These are phyloP conservation scores for Emericellopsis cladophorae DNA, from an alignment of 2,329 filamentous ascomycete species.

Conservation along the genomic window DNA sequence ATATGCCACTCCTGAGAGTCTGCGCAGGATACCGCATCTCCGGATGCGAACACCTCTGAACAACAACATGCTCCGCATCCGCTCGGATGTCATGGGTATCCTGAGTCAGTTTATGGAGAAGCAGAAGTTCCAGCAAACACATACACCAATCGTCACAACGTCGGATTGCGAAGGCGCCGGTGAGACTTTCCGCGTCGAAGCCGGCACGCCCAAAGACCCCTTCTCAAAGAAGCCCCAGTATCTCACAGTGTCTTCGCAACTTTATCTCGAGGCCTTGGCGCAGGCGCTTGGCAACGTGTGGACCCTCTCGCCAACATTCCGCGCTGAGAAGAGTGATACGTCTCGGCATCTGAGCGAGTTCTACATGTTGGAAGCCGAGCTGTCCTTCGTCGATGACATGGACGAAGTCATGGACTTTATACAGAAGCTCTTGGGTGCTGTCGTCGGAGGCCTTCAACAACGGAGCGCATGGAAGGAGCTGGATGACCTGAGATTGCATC, in stretches of 20 bases:
- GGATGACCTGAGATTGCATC: constrained; percentile 14
- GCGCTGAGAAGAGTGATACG: constrained; percentile 87
- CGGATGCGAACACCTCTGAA: constrained; percentile 73
- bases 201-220: constrained; percentile 18
- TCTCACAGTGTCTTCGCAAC: constrained; percentile 85
- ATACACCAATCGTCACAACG: constrained; percentile 89
- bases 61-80: constrained; percentile 65
- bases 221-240: constrained; percentile 90
- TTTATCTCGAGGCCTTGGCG: constrained; percentile 85
- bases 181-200: constrained; percentile 70
- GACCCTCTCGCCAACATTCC: constrained; percentile 87
- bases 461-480: constrained; percentile 31
- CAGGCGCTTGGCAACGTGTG: constrained; percentile 85
- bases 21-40: constrained; percentile 80
- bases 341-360: constrained; percentile 92
- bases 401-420: constrained; percentile 64
- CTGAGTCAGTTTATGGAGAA: constrained; percentile 64
- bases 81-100: constrained; percentile 66
- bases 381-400: constrained; percentile 64
- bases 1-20: constrained; percentile 79
- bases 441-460: constrained; percentile 25
- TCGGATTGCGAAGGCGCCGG: constrained; percentile 96
- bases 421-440: constrained; percentile 59
- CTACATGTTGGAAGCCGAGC: constrained; percentile 94
- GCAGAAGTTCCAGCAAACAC: constrained; percentile 66